Base-by-base conservation (phyloP, 768 basidiomycete genomes). In the Pleurotus djamor region DNA sequence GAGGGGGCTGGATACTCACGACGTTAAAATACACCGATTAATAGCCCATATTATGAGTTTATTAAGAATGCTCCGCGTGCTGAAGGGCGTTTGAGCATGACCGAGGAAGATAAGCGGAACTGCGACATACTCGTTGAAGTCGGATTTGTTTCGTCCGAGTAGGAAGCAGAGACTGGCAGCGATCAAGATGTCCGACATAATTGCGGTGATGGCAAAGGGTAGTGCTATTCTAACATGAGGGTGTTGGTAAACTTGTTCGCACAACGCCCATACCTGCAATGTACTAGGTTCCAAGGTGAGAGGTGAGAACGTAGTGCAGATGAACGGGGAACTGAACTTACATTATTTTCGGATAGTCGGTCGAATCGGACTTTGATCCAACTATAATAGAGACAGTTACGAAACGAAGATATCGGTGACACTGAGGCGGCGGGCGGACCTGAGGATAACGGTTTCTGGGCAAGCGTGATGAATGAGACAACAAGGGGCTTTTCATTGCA, bases 11-110 rank as follows among this genome's bases (percentile, higher is more conserved):
- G n/a, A 12, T 16, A 72, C 80, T 38, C 60, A 82, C 81, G 77
- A 77, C n/a, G 82, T 83, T 21, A 83, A 66, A 43, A 82, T 64
- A 66, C 81, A 83, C 9, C 81, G 77, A 63, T 83, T 80, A 44
- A 82, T 79, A 2, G 79, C 77, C 59, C 75, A 80, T 17, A 82
- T 67, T 4, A 83, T 78, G 21, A 83, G 65, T 45, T 67, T 75
- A 63, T 78, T 78, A 48, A 82, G 76, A 21, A 82, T 63, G 43
- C 61, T 68, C 59, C 82, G 80, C 1, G 80, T 81, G 50, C 59
- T 60, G 13, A 47, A 4, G 9, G 5, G 10, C 5, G 21, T 12
- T 41, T 28, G 5, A 35, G 33, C 7, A 60, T 1, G 33, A n/a
- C 13, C 17, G 12, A 21, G 32, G 35, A 21, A 0, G 13, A 7